Evolutionary conservation across 139 green algal genomes (phyloP).

Genomic region (Chlamydomonas asymmetrica): DNA sequence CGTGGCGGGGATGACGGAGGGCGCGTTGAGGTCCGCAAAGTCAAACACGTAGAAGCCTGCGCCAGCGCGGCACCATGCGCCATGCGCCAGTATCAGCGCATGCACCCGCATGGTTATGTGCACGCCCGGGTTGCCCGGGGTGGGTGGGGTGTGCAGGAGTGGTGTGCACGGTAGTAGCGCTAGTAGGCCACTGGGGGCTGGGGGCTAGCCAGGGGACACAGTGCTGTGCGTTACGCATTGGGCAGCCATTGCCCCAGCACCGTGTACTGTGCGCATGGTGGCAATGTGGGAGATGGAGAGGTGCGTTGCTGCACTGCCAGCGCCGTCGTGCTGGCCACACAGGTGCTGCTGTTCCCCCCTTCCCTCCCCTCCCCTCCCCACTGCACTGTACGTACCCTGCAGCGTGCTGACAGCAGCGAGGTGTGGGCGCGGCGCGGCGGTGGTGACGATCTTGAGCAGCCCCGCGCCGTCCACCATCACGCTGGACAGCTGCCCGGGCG

Average conservation of each 20-base stretch:
- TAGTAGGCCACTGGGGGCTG: background rate
- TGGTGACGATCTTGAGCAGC: background rate
- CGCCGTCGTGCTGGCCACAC: no score
- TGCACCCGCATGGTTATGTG: no score
- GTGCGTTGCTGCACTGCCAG: no score
- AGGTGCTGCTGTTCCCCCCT: background rate
- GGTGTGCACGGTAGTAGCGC: background rate
- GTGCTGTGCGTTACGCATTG: no score
- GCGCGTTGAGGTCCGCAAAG: slow-evolving; percentile 2
- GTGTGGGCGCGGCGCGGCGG: slow-evolving; percentile 9
- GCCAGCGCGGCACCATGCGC: background rate
- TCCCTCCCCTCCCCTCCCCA: background rate
- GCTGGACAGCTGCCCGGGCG: background rate
- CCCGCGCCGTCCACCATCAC: background rate
- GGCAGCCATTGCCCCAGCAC: no score
- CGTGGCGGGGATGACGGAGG: background rate
- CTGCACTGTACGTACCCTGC: background rate
- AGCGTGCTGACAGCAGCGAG: slow-evolving; percentile 20
- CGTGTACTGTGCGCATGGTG: no score
- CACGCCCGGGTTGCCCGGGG: no score
- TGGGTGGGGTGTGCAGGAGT: background rate
- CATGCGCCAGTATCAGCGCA: background rate
- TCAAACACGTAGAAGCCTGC: slow-evolving; percentile 26
- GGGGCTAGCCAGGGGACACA: background rate
- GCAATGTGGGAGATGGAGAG: no score